phyloP scores from a whole-genome alignment of 2,329 filamentous ascomycete genomes.

The Colletotrichum melonis region DNA sequence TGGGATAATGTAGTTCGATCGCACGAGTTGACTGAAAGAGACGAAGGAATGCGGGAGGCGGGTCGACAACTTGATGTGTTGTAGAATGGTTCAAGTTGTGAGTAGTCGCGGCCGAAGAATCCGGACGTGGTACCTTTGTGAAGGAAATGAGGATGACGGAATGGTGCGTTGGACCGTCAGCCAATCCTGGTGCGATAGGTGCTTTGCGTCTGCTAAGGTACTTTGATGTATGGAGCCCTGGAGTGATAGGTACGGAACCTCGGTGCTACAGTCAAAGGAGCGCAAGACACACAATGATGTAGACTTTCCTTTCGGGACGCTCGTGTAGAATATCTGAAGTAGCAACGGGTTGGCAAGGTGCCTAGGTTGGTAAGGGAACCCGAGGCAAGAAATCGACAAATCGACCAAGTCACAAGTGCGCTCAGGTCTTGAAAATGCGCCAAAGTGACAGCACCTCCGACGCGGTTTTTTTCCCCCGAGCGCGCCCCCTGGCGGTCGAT shows the following conservation, averaged over 20 bases:
- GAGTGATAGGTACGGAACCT: not conserved
- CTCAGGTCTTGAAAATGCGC: slow-evolving; percentile 2
- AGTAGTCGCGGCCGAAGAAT: not conserved
- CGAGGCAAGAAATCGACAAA: not conserved
- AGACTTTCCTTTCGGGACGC: not conserved
- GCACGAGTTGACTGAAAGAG: not conserved
- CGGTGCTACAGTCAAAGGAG: not conserved
- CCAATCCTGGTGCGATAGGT: not conserved
- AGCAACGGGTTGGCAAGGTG: not conserved
- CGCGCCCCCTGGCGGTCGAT: slow-evolving; percentile 7
- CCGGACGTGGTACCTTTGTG: not conserved
- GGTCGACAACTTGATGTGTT: not conserved
- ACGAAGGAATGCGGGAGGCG: not conserved
- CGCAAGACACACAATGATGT: no score
- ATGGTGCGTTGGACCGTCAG: not conserved
- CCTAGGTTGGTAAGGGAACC: not conserved
- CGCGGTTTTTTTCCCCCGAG: slow-evolving; percentile 18
- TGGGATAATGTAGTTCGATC: not conserved
- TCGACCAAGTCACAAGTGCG: not conserved
- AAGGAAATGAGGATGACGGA: not conserved
- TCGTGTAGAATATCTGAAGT: not conserved
- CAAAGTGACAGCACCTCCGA: slow-evolving; percentile 14
- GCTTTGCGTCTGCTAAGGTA: not conserved
- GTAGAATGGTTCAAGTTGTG: not conserved
- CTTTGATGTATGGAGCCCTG: not conserved